A percentile compares a stretch with the other conserved stretches of the same genome.
phyloP scores from a whole-genome alignment of 2,329 filamentous ascomycete genomes.

The Trichophyton mentagrophytes region DNA sequence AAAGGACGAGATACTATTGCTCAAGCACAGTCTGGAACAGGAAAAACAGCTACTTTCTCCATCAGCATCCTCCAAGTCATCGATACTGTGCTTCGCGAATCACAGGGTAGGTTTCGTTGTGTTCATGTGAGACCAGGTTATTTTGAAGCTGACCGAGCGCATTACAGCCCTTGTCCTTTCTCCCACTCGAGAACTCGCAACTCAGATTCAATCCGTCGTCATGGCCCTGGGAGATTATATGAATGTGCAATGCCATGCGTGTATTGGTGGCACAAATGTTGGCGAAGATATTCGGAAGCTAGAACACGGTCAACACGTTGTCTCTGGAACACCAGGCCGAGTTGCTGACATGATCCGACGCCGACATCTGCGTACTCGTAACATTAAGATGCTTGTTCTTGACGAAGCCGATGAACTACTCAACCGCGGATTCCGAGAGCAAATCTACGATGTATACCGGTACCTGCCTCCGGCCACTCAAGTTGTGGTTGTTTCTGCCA shows the following conservation, averaged over 20 bases:
- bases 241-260: slow-evolving; percentile 97
- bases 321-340: slow-evolving; percentile 95
- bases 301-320: slow-evolving; percentile 88
- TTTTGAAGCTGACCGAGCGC: not conserved
- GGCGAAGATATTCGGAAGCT: slow-evolving; percentile 98
- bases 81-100: slow-evolving; percentile 86
- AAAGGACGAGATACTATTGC: slow-evolving; percentile 98
- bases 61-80: slow-evolving; percentile 99
- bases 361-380: slow-evolving; percentile 88
- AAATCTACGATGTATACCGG: slow-evolving; percentile 99
- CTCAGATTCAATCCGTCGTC: slow-evolving; percentile 99
- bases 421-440: slow-evolving; percentile 91
- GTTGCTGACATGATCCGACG: slow-evolving; percentile 99
- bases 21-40: slow-evolving; percentile 97
- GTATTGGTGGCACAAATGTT: slow-evolving; percentile 96
- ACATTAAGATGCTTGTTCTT: slow-evolving; percentile 99
- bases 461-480: slow-evolving; percentile 95
- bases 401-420: slow-evolving; percentile 80
- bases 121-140: not conserved
- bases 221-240: slow-evolving; percentile 99
- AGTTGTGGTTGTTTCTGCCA: slow-evolving; percentile 94
- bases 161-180: slow-evolving; percentile 73
- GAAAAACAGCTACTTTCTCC: slow-evolving; percentile 99
- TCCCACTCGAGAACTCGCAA: slow-evolving; percentile 93
- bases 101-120: slow-evolving; percentile 45